These are phyloP conservation scores for Apiospora aurea DNA, from an alignment of 2,329 filamentous ascomycete genomes.

Conservation along the genomic window DNA sequence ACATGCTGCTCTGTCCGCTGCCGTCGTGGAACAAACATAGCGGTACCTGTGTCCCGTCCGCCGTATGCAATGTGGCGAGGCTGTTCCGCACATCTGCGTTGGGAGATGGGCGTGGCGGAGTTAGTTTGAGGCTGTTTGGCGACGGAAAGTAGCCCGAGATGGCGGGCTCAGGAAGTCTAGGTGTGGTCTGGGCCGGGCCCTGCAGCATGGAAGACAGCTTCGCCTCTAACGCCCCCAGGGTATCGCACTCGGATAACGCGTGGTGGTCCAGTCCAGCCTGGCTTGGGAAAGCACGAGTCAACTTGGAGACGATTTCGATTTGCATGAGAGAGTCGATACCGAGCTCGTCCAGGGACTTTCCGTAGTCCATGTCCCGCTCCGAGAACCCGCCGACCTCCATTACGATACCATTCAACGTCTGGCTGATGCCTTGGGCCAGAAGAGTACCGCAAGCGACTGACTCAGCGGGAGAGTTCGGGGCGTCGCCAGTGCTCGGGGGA, in stretches of 20 bases:
- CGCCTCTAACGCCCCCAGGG: slow-evolving; percentile 21
- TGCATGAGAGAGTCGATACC: slow-evolving; percentile 26
- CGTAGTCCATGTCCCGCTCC: slow-evolving; percentile 25
- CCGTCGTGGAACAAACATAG: slow-evolving; percentile 27
- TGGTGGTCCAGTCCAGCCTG: slow-evolving; percentile 24
- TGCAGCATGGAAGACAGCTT: slow-evolving; percentile 23
- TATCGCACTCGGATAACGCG: slow-evolving; percentile 24
- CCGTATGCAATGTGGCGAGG: slow-evolving; percentile 7
- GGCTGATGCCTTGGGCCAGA: not conserved
- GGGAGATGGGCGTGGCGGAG: too few species aligned
- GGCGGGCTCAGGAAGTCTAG: too few species aligned
- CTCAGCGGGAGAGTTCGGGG: too few species aligned
- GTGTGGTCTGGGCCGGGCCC: not conserved
- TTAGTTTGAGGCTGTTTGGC: too few species aligned
- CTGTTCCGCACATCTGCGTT: not conserved
- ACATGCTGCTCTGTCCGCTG: slow-evolving; percentile 28
- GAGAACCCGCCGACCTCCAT: slow-evolving; percentile 25
- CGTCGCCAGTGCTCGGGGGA: slow-evolving; percentile 7
- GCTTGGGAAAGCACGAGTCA: slow-evolving; percentile 22
- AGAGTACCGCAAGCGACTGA: too few species aligned
- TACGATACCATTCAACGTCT: slow-evolving; percentile 23
- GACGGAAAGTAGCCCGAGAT: too few species aligned
- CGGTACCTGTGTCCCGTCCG: slow-evolving; percentile 8
- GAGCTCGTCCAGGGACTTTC: slow-evolving; percentile 22
- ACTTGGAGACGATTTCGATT: slow-evolving; percentile 25